Conservation (phyloP, 2,329 filamentous ascomycete species). For the Exophiala oligosperma region DNA sequence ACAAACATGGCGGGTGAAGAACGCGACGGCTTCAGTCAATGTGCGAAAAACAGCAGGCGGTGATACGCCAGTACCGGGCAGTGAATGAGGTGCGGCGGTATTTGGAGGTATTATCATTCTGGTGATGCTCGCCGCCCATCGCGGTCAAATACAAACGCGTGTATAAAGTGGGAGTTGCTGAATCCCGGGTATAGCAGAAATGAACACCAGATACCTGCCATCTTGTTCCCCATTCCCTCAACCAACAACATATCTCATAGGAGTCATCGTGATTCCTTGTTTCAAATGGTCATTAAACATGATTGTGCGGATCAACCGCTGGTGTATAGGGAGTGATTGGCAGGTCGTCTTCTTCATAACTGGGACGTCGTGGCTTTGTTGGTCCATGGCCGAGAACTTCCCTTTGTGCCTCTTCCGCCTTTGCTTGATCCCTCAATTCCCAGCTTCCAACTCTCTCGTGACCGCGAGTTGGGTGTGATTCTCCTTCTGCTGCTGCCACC, state of each 20-base stretch:
- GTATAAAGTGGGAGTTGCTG: not conserved
- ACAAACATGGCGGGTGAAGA: slow-evolving; percentile 1
- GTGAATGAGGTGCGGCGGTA: not conserved
- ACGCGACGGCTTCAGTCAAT: not conserved
- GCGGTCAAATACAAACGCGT: not conserved
- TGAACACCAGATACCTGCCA: not conserved
- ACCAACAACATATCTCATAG: not conserved
- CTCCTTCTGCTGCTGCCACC: slow-evolving; percentile 33
- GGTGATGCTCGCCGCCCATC: slow-evolving; percentile 3
- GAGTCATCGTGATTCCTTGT: slow-evolving; percentile 2
- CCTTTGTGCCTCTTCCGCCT: slow-evolving; percentile 20
- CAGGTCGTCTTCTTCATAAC: slow-evolving; percentile 48
- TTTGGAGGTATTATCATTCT: slow-evolving; percentile 5
- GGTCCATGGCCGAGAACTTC: slow-evolving; percentile 11
- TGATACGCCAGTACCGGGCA: not conserved
- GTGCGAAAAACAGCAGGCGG: not conserved
- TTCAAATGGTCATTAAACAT: slow-evolving; percentile 41
- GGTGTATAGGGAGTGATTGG: slow-evolving; percentile 39
- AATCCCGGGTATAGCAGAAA: slow-evolving; percentile 11
- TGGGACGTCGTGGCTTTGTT: slow-evolving; percentile 34
- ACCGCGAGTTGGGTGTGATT: slow-evolving; percentile 33
- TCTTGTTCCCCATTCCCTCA: not conserved
- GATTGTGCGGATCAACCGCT: slow-evolving; percentile 50
- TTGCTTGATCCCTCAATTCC: slow-evolving; percentile 48
- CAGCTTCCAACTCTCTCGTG: slow-evolving; percentile 59